These are phyloP conservation scores for Trichoderma koningii DNA, from an alignment of 2,329 filamentous ascomycete genomes.

Conservation along the genomic window DNA sequence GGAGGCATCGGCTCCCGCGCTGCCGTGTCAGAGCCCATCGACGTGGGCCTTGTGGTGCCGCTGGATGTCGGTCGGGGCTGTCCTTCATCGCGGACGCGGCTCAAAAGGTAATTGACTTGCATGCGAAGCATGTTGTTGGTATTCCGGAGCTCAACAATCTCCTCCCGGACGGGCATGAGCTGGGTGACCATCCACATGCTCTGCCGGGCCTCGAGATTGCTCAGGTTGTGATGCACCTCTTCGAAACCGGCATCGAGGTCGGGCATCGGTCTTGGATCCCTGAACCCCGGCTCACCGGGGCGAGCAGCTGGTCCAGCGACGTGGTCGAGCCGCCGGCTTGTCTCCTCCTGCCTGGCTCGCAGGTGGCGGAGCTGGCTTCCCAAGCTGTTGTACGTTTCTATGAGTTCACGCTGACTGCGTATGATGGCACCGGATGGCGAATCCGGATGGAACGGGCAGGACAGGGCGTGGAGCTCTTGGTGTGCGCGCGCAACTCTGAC, in stretches of 20 bases:
- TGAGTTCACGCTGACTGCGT: slow-evolving; percentile 50
- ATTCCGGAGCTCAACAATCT: slow-evolving; percentile 61
- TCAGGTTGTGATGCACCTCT: slow-evolving; percentile 57
- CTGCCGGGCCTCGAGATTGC: slow-evolving; percentile 59
- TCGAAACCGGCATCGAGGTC: slow-evolving; percentile 52
- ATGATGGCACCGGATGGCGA: slow-evolving; percentile 56
- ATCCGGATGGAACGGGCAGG: slow-evolving; percentile 55
- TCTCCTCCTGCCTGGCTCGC: slow-evolving; percentile 41
- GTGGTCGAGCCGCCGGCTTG: slow-evolving; percentile 39
- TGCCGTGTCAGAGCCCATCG: slow-evolving; percentile 40
- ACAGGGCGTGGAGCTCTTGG: slow-evolving; percentile 49
- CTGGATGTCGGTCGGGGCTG: slow-evolving; percentile 43
- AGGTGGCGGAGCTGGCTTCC: slow-evolving; percentile 42
- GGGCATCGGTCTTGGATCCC: slow-evolving; percentile 52
- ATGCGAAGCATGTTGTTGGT: slow-evolving; percentile 60
- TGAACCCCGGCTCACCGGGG: slow-evolving; percentile 36
- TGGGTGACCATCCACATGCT: slow-evolving; percentile 64
- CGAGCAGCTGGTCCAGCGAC: slow-evolving; percentile 47
- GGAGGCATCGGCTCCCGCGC: slow-evolving; percentile 33
- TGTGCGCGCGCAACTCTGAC: slow-evolving; percentile 40
- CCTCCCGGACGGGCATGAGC: slow-evolving; percentile 62
- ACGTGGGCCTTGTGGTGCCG: slow-evolving; percentile 35
- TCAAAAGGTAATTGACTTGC: slow-evolving; percentile 62
- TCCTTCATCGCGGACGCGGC: slow-evolving; percentile 52
- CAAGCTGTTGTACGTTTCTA: slow-evolving; percentile 46